A percentile compares a stretch with the other conserved stretches of the same genome.
Evolutionary conservation across 371 early-diverging fungal species (phyloP).

Genomic region (Mucor indicus): DNA sequence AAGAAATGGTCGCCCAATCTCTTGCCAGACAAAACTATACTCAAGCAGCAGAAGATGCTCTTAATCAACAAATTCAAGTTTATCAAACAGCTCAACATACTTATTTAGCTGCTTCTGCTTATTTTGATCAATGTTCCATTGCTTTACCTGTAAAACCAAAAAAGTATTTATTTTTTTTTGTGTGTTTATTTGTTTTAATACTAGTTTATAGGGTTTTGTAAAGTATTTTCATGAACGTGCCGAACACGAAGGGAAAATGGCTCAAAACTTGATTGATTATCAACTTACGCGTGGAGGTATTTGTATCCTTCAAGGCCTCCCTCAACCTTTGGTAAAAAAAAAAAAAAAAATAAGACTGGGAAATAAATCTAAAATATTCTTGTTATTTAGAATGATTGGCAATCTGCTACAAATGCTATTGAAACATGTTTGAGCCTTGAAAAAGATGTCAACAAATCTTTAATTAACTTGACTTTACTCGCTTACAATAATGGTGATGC

Average conservation of each 20-base stretch:
- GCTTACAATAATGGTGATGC: constrained; percentile 50
- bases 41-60: constrained; percentile 49
- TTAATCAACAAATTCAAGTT: constrained; percentile 55
- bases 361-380: neutral
- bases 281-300: constrained; percentile 61
- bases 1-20: constrained; percentile 17
- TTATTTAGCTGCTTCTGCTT: constrained; percentile 52
- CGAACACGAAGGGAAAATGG: constrained; percentile 46
- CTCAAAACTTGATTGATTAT: constrained; percentile 58
- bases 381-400: constrained; percentile 24
- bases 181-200: too few species aligned
- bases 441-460: constrained; percentile 60
- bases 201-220: constrained; percentile 39
- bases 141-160: constrained; percentile 46
- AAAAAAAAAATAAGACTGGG: neutral
- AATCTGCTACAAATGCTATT: constrained; percentile 36
- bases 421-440: constrained; percentile 38
- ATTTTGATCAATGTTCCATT: constrained; percentile 46
- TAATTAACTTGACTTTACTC: constrained; percentile 52
- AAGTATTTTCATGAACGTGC: constrained; percentile 59
- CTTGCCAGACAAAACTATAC: constrained; percentile 63
- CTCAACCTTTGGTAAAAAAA: constrained; percentile 33
- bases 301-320: constrained; percentile 32
- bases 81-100: constrained; percentile 54
- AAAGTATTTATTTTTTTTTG: too few species aligned